Evolutionary conservation across 768 basidiomycete genomes (phyloP).

Genomic region (Guyanaporus albipodus): DNA sequence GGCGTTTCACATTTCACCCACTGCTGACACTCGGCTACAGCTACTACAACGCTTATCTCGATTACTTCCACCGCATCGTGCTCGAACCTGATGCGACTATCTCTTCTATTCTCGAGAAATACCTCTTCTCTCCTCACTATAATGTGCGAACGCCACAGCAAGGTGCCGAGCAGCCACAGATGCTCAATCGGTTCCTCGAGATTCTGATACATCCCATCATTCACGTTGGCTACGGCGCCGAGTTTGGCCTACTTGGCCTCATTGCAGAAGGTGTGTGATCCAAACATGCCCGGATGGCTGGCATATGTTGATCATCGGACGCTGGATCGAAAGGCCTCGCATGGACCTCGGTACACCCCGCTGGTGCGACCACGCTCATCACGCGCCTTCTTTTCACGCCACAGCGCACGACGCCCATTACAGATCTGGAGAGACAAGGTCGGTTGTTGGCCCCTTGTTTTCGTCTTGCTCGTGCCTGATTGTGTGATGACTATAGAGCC

Average conservation of each 20-base stretch:
- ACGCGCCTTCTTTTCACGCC: slow-evolving; percentile 31
- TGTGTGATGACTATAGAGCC: slow-evolving; percentile 12
- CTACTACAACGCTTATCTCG: slow-evolving; percentile 31
- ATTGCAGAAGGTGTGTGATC: slow-evolving; percentile 52
- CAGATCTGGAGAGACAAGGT: slow-evolving; percentile 22
- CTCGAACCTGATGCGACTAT: slow-evolving; percentile 29
- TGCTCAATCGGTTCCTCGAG: slow-evolving; percentile 56
- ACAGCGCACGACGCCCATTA: slow-evolving; percentile 17
- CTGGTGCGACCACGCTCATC: slow-evolving; percentile 35
- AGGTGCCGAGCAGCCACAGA: slow-evolving; percentile 42
- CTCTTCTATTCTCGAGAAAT: slow-evolving; percentile 51
- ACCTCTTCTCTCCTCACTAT: slow-evolving; percentile 50
- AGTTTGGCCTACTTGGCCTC: slow-evolving; percentile 60
- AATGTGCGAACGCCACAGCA: slow-evolving; percentile 37
- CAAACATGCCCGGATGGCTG: too few species aligned
- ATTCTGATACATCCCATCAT: slow-evolving; percentile 67
- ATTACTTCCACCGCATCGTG: slow-evolving; percentile 30
- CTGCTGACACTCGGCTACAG: slow-evolving; percentile 8
- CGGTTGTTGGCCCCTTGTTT: not conserved
- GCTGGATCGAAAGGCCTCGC: slow-evolving; percentile 49
- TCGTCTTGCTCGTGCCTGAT: not conserved
- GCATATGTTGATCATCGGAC: not conserved
- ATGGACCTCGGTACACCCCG: slow-evolving; percentile 47
- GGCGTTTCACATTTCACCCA: not conserved
- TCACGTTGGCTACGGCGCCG: slow-evolving; percentile 58